Evolutionary conservation across 768 basidiomycete species (phyloP).

Genomic region (Pholiota conissans): DNA sequence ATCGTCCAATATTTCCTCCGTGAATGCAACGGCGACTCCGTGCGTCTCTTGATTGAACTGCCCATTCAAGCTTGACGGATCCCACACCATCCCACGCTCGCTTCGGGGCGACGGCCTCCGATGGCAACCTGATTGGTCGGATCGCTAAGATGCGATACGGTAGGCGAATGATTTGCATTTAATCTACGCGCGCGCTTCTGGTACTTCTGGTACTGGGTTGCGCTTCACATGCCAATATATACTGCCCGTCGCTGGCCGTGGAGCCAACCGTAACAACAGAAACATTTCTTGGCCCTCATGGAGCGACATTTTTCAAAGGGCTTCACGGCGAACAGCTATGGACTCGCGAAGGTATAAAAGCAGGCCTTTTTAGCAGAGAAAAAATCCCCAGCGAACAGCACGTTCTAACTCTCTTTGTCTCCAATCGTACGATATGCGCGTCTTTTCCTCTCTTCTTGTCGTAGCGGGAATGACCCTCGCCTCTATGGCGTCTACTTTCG

Average conservation of each 20-base stretch:
- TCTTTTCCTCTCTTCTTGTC: no score
- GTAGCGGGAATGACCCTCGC: no score
- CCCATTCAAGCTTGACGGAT: neutral
- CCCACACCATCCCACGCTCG: neutral
- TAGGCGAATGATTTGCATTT: neutral
- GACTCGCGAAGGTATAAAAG: neutral
- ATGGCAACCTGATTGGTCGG: neutral
- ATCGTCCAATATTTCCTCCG: neutral
- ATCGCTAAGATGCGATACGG: neutral
- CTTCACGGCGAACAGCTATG: neutral
- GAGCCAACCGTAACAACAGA: neutral
- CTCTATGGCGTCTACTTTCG: conserved; percentile 3
- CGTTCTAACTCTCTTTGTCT: no score
- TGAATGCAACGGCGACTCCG: no score
- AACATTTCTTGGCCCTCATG: neutral
- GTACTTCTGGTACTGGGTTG: neutral
- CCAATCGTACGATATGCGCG: no score
- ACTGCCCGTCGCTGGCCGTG: neutral
- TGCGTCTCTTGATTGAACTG: no score
- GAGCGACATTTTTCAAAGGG: neutral
- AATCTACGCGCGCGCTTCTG: neutral
- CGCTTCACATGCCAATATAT: neutral
- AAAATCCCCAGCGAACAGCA: neutral
- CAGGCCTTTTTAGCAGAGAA: neutral
- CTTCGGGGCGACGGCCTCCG: neutral